Evolutionary conservation across 306 rosid species (phyloP), one percentile per base, ranked within the genome.

Genomic region (Sphenostylis stenocarpa): DNA sequence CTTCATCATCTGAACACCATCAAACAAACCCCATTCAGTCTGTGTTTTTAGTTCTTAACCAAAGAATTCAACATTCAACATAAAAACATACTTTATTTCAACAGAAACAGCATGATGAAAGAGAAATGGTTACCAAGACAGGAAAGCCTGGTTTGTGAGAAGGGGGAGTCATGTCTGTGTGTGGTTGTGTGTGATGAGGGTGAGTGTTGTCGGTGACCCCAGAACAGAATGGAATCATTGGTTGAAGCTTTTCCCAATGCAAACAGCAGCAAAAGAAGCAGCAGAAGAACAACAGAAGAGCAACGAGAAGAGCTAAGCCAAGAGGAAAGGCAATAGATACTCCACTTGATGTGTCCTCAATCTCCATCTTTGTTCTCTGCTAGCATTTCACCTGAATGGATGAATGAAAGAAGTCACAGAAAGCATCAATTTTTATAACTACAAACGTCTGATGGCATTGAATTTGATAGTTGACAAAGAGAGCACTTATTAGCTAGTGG

Each of bases 291-390:
- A 88, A 26, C 3, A 91, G 24, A 58, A 85, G 29, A 12, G 81
- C 26, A 62, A 88, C 51, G n/a, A 91, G 90, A 64, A 91, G 90
- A 24, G 85, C 82, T 80, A 90, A 78, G 34, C 95, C 95, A 6
- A 91, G 61, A 38, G 95, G 93, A 63, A 91, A 91, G 3, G 78
- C 77, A 44, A 91, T 61, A 19, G 82, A 77, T 1, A 72, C 75
- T 21, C 84, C 78, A 17, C 47, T 23, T 3, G 85, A 15, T 62
- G 76, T n/a, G 7, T 69, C 77, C 4, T 84, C 83, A 26, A 70
- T 36, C 60, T 73, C 89, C 91, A 87, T 88, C 4, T 73, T 81
- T 20, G 0, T 45, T 53, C 20, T 48, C 33, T 81, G 55, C 6
- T 67, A 16, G 28, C 29, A 61, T 84, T 76, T 83, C 81, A 77